Evolutionary conservation across 202 grass and related monocot genomes (phyloP), one percentile per base, ranked within the genome.

Genomic region (Musa balbisiana): DNA sequence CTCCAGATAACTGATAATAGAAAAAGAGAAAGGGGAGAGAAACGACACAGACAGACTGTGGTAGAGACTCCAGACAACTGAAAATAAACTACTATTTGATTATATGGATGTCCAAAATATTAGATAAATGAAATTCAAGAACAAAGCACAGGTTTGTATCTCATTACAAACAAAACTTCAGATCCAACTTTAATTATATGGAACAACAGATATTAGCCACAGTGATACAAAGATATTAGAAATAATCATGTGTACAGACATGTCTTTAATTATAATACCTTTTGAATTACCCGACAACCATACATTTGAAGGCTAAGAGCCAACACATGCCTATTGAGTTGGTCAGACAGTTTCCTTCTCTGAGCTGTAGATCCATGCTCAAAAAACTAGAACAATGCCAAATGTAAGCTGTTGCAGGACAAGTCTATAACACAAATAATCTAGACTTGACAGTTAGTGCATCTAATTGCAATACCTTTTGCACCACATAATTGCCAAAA

Each of bases 401-500:
- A 75, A 76, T 59, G 68, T 72, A 51, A 79, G 64, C 43, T 14
- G 24, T 27, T 13, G 69, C 83, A 77, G 29, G 73, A 65, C 33
- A 8, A 8, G 33, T 43, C 4, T 43, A 58, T 82, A 53, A 14
- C 75, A 15, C 20, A 86, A 52, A 55, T 69, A 49, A 43, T 27
- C 10, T 13, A 17, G 17, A 62, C 58, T 20, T 19, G 9, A 20
- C 58, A 17, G 14, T 62, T 3, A 17, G 29, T 6, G 24, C 3
- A 43, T 14, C 67, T 19, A 49, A 19, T 19, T 49, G 67, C 22
- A 68, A 25, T 84, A 96, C 92, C 89, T 96, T 96, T 79, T 96
- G 92, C 63, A 96, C 87, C n/a, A 96, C 92, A 82, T 96, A 96
- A 77, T 96, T 96, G 72, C 92, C 92, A 88, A 96, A 96, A 14